Conservation (phyloP, 352 stramenopile genomes). For the Elongisporangium anandrum region DNA sequence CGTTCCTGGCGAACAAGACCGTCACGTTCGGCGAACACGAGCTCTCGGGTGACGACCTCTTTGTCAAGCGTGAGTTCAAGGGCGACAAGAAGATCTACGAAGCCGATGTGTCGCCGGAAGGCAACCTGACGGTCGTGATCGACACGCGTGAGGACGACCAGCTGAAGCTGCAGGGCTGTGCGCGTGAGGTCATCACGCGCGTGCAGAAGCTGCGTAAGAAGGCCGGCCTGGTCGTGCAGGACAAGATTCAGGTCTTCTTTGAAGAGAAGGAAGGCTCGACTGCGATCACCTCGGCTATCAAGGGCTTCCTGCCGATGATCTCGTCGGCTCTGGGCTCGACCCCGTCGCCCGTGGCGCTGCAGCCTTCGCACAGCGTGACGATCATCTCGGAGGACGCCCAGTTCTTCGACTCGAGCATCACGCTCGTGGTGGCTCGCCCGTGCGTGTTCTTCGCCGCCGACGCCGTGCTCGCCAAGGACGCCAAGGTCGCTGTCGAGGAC, state of each 20-base stretch:
- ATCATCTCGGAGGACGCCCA: constrained; percentile 70
- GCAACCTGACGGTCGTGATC: constrained; percentile 93
- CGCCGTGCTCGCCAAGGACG: constrained; percentile 40
- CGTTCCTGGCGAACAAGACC: constrained; percentile 64
- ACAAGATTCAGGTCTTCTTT: constrained; percentile 97
- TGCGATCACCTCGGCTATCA: constrained; percentile 57
- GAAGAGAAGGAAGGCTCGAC: constrained; percentile 58
- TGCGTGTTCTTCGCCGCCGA: constrained; percentile 66
- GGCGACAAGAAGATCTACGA: constrained; percentile 91
- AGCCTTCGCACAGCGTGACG: constrained; percentile 53
- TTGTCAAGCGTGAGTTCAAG: constrained; percentile 95
- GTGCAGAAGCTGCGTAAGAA: constrained; percentile 99
- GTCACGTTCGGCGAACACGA: constrained; percentile 80
- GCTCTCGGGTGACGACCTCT: constrained; percentile 88
- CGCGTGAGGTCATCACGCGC: constrained; percentile 96
- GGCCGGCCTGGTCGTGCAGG: constrained; percentile 91
- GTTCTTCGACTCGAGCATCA: constrained; percentile 65
- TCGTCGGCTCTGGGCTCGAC: constrained; percentile 47
- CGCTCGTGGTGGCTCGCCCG: constrained; percentile 61
- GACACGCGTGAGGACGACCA: constrained; percentile 95
- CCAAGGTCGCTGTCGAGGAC: constrained; percentile 33
- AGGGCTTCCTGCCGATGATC: constrained; percentile 58
- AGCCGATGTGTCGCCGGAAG: constrained; percentile 80
- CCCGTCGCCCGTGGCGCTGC: constrained; percentile 52
- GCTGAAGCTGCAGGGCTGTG: constrained; percentile 90